Base-by-base conservation (phyloP, 2,329 filamentous ascomycete genomes). In the Fusarium lyarnte region DNA sequence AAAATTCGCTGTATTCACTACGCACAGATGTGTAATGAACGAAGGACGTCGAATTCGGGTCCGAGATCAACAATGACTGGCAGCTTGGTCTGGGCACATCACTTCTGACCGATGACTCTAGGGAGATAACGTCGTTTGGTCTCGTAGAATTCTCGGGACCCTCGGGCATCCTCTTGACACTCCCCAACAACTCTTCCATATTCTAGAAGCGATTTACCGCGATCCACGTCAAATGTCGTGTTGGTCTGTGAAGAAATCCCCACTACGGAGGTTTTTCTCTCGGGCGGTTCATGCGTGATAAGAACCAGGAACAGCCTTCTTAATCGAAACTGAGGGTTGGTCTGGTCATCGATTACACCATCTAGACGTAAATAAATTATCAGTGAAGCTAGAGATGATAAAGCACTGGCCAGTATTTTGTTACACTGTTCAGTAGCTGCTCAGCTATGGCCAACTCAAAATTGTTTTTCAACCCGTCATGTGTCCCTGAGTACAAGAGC, bases 281-380 rank as follows among this genome's bases (percentile, higher is more conserved):
- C 21, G 35, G 27, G 55, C 60, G 33, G 52, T 66, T 66, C 39
- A 66, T 66, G 62, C 23, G 21, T 59, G 38, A 36, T 36, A 25
- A 36, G 21, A 29, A 46, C 45, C 41, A 31, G 63, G 64, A 61
- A 67, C 63, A 66, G 35, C 45, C 45, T 60, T 61, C 45, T 27
- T 21, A 5, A 31, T 66, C 23, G 29, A 52, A 67, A 29, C 25
- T 52, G 53, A 51, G 38, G 38, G 21, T 41, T 33, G 41, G 35
- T 43, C 27, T 27, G 41, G n/a, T 41, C 55, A 45, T 52, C 35
- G 21, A n/a, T 66, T 36, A 8, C 49, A 36, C n/a, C 23, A 51
- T 36, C 35, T 23, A 42, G 33, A 52, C 52, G 53, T 52, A 31
- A 52, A 46, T 41, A 31, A 52, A 46, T 49, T 10, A 27, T 52